Evolutionary conservation across 768 basidiomycete species (phyloP), one percentile per base, ranked within the genome.

Genomic region (Coprinopsis sp.): DNA sequence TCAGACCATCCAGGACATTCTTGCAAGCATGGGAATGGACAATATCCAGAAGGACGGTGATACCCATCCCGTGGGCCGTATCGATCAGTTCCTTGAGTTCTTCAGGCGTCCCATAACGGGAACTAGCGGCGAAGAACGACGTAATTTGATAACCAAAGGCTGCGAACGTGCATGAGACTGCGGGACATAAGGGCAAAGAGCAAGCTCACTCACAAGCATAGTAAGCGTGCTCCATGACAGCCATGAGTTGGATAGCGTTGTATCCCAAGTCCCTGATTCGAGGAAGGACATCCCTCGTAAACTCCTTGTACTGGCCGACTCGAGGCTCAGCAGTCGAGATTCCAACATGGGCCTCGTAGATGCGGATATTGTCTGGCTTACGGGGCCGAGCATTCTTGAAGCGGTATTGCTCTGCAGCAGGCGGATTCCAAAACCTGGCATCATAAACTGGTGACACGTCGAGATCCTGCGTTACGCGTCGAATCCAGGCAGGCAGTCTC

Each of bases 11-110:
- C 34, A 92, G 74, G 29, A 95, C 84, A 59, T 99, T 99, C 69
- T 97, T 99, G 74, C 87, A 93, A 3, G 96, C 95, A 68, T 99
- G 96, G 14, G 92, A 96, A 67, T 99, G 96, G 0, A 99, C 95
- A 43, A 99, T 80, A 58, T 99, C 96, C 38, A 99, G 82, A 37
- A 99, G 82, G 31, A 99, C 91, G 2, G 87, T 86, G 49, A 99
- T 67, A 6, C 93, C 95, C 77, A 97, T 77, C 25, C 82, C 84
- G 59, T 99, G 96, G 0, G 96, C 96, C 18, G 86, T 90, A 64
- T 99, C 96, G 51, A 99, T 77, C 28, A 99, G 80, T 58, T 94
- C 90, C 65, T 90, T 95, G 52, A 99, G 79, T 25, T 98, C 92
- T 61, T 99, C 96, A 2, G 95, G 96, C 2, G 80, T 84, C 18